These are phyloP conservation scores for Podospora didyma DNA, from an alignment of 495 filamentous ascomycete species.

Conservation along the genomic window DNA sequence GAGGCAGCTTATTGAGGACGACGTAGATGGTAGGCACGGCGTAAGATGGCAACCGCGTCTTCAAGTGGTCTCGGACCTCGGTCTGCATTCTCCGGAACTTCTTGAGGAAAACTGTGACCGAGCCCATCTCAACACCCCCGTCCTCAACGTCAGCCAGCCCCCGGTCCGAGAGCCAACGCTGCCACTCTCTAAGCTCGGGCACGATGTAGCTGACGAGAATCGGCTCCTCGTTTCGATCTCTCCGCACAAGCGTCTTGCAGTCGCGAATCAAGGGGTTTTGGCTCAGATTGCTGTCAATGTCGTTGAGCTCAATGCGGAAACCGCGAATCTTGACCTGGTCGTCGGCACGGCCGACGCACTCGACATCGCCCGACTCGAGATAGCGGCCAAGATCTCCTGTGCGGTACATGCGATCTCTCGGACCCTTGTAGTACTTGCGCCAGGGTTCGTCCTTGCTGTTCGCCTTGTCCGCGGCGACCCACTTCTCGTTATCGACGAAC, in stretches of 20 bases:
- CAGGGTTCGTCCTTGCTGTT: conserved; percentile 59
- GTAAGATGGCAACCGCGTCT: conserved; percentile 71
- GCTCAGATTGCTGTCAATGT: conserved; percentile 83
- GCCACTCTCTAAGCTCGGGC: conserved; percentile 72
- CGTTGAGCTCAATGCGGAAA: conserved; percentile 91
- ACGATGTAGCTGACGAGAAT: conserved; percentile 90
- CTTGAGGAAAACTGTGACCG: conserved; percentile 50
- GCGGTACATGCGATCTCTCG: conserved; percentile 80
- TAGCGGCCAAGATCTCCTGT: conserved; percentile 80
- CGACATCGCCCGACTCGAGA: conserved; percentile 67
- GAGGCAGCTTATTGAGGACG: conserved; percentile 71
- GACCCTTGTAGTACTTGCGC: conserved; percentile 76
- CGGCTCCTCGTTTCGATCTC: conserved; percentile 88
- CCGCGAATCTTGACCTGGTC: conserved; percentile 94
- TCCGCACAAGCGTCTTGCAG: conserved; percentile 79
- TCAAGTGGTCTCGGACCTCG: conserved; percentile 71
- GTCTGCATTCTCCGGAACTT: conserved; percentile 62
- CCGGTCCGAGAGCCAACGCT: conserved; percentile 57
- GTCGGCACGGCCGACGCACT: conserved; percentile 76
- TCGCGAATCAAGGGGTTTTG: conserved; percentile 78
- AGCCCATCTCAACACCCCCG: conserved; percentile 42
- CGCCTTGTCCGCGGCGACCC: conserved; percentile 62
- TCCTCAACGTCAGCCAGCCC: conserved; percentile 48
- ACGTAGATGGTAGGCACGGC: conserved; percentile 79
- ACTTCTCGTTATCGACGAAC: conserved; percentile 74